Evolutionary conservation across 805 yeast species (phyloP), one percentile per base, ranked within the genome.

Genomic region (Isabelozyma pseudorhagii): DNA sequence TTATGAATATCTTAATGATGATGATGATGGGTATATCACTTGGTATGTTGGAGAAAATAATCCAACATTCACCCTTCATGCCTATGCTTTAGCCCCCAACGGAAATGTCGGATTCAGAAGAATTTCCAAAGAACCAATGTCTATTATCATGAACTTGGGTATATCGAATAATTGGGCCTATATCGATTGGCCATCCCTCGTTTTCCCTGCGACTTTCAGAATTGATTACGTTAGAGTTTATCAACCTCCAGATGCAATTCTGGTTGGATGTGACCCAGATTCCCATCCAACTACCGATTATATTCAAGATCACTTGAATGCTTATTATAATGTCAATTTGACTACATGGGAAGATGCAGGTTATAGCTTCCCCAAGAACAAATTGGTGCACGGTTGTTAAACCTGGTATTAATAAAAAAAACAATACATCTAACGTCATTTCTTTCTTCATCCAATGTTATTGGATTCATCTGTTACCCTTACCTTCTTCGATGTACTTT

Each of bases 121-220:
- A 54, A 79, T 91, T 34, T 77, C 93, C 28, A 85, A 86, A 64
- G 97, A 91, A 63, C 97, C 97, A 53, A 89, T 92, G 97, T 80
- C 94, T 1, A 79, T 92, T 50, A 68, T 92, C 53, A 61, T 92
- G 75, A 91, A 91, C 67, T 69, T 91, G 71, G 97, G 96, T 75
- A 72, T 92, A 47, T 90, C 97, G 15, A 85, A 84, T 60, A 85
- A 82, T 50, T 91, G 97, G 97, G 88, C 92, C 3, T 89, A 87
- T 64, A 91, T 92, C 54, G 91, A 89, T 69, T 91, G 97, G 97
- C 81, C 83, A 40, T 73, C 83, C 4, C 73, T 90, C 52, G 69
- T 71, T 47, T 91, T 91, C 79, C 97, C 97, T 2, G 80, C 79
- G 11, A 74, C 79, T 2, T 74, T 91, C 83, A 72, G 81, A 50